A percentile compares a stretch with the other conserved stretches of the same genome.
These are phyloP conservation scores for Pleoardoris graminearum DNA, from an alignment of 2,329 filamentous ascomycete genomes.

Conservation along the genomic window DNA sequence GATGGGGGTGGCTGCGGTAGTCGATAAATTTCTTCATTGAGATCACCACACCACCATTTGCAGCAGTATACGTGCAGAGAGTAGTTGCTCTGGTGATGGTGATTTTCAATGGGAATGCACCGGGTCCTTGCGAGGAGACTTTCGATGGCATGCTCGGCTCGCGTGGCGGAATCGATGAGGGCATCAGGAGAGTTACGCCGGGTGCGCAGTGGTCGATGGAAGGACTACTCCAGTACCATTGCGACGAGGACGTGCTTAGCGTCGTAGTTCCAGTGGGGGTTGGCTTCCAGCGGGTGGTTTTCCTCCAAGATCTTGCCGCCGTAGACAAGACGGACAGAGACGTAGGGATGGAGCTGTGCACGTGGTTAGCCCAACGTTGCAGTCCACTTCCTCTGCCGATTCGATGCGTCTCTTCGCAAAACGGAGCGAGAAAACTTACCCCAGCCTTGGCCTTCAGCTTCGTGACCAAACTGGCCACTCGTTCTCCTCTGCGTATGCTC, in stretches of 20 bases:
- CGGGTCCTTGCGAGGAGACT: background rate
- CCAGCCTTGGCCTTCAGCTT: conserved; percentile 66
- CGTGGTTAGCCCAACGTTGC: conserved; percentile 9
- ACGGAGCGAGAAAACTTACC: conserved; percentile 53
- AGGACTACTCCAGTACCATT: conserved; percentile 44
- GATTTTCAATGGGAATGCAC: background rate
- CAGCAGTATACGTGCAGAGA: background rate
- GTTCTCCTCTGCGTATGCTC: conserved; percentile 50
- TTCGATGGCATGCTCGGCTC: background rate
- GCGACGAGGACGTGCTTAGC: conserved; percentile 73
- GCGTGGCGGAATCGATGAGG: background rate
- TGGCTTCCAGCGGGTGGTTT: conserved; percentile 63
- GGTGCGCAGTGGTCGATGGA: background rate
- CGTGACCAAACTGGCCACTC: conserved; percentile 64
- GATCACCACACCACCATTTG: too few relatives aligned
- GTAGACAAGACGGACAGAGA: conserved; percentile 73
- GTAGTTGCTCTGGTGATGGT: background rate
- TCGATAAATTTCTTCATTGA: too few relatives aligned
- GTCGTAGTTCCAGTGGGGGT: conserved; percentile 70
- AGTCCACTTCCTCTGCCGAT: background rate
- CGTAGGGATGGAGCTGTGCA: conserved; percentile 60
- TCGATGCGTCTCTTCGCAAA: background rate
- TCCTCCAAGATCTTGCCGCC: conserved; percentile 80
- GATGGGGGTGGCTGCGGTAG: too few relatives aligned
- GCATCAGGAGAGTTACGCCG: background rate